A percentile compares a stretch with the other conserved stretches of the same genome.
phyloP scores from a whole-genome alignment of 768 basidiomycete species.

The Rubroboletus pulcherrimus region DNA sequence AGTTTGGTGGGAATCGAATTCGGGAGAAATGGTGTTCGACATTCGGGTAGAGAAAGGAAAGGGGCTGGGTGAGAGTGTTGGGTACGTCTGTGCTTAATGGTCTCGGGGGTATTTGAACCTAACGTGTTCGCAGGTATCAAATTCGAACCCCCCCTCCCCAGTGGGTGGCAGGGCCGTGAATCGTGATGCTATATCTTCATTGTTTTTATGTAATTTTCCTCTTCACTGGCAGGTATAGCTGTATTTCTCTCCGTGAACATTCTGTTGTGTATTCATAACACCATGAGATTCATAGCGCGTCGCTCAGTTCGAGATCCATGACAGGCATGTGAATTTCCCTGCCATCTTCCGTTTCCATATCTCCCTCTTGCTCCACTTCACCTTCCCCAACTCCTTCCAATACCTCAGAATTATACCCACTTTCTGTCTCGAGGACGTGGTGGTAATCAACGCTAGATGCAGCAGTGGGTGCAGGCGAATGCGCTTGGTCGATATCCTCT shows the following conservation, averaged over 20 bases:
- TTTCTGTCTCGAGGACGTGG: constrained; percentile 40
- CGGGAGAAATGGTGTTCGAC: constrained; percentile 73
- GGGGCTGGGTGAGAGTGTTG: constrained; percentile 76
- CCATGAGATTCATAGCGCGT: constrained; percentile 18
- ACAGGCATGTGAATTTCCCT: constrained; percentile 20
- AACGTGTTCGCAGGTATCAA: constrained; percentile 36
- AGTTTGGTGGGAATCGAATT: constrained; percentile 52
- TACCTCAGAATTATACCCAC: constrained; percentile 54
- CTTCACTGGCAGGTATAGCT: not conserved
- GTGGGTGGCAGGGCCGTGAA: constrained; percentile 27
- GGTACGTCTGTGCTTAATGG: constrained; percentile 42
- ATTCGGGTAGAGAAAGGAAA: constrained; percentile 84
- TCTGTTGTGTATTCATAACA: not conserved
- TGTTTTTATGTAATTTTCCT: not conserved
- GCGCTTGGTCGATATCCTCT: constrained; percentile 33
- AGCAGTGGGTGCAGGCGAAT: constrained; percentile 51
- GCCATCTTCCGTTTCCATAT: constrained; percentile 22
- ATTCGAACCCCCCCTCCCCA: constrained; percentile 42
- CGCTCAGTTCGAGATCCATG: constrained; percentile 28
- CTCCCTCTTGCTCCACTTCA: constrained; percentile 25
- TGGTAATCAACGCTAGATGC: constrained; percentile 46
- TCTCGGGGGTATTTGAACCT: not conserved
- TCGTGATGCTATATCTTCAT: constrained; percentile 2
- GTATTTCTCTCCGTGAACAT: not conserved
- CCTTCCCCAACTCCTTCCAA: constrained; percentile 30